Conservation (phyloP, 164 flowering plant species). For the Pachysandra terminalis region DNA sequence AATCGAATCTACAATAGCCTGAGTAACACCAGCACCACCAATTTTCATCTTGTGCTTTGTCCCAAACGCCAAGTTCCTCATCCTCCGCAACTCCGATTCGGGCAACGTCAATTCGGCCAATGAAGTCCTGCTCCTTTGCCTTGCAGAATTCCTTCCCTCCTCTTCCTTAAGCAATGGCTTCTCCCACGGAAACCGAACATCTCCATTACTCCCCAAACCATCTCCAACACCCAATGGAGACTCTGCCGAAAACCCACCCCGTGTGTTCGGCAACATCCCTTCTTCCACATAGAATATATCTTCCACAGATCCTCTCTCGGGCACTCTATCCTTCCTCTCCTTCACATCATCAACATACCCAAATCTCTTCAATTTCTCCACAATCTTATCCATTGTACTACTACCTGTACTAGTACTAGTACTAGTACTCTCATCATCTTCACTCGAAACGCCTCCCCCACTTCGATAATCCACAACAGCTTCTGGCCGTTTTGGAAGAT, state of each 20-base stretch:
- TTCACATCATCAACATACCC: conserved; percentile 58
- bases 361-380: conserved; percentile 74
- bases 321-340: conserved; percentile 33
- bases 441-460: conserved; percentile 24
- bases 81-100: conserved; percentile 66
- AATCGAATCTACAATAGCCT: conserved; percentile 63
- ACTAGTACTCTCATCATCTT: conserved; percentile 23
- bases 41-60: conserved; percentile 58
- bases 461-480: conserved; percentile 40
- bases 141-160: conserved; percentile 28
- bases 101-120: conserved; percentile 83
- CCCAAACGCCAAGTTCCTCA: conserved; percentile 58
- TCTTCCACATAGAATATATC: conserved; percentile 84
- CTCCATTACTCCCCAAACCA: conserved; percentile 37
- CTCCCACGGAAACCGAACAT: conserved; percentile 81
- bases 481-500: conserved; percentile 38
- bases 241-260: conserved; percentile 69
- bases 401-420: conserved; percentile 32
- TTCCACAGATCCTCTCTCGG: conserved; percentile 79
- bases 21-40: conserved; percentile 74
- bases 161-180: conserved; percentile 29
- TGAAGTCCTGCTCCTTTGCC: conserved; percentile 42
- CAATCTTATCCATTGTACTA: conserved; percentile 86
- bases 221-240: conserved; percentile 45
- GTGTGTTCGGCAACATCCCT: conserved; percentile 69